Evolutionary conservation across 148 eudicot species (phyloP).

Genomic region (Diospyros lotus): DNA sequence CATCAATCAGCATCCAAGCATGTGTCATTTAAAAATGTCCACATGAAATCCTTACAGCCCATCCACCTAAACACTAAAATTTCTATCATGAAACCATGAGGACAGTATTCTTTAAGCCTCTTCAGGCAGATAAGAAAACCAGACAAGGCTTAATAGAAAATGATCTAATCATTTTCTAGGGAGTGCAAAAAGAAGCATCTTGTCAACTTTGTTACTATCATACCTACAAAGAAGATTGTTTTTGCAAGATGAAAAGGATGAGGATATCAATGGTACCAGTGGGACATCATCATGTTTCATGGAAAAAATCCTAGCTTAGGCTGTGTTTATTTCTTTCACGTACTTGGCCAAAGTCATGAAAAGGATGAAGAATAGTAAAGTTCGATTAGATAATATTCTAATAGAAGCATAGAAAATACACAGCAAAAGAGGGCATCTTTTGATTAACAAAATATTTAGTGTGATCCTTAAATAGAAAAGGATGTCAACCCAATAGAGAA

Average conservation of each 20-base stretch:
- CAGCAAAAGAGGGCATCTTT: too few relatives aligned
- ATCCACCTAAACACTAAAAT: slow-evolving; percentile 13
- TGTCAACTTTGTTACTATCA: slow-evolving; percentile 15
- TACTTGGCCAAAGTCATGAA: too few relatives aligned
- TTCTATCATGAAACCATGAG: slow-evolving; percentile 35
- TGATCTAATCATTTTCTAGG: not conserved
- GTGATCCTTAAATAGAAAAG: too few relatives aligned
- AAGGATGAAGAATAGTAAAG: too few relatives aligned
- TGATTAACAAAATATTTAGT: too few relatives aligned
- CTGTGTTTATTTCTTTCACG: not conserved
- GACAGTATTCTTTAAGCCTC: slow-evolving; percentile 5
- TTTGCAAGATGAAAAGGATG: not conserved
- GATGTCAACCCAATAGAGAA: too few relatives aligned
- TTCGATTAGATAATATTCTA: too few relatives aligned
- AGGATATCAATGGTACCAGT: not conserved
- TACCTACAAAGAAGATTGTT: slow-evolving; percentile 6
- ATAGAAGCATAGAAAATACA: too few relatives aligned
- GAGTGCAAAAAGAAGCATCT: slow-evolving; percentile 16
- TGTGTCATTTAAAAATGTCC: not conserved
- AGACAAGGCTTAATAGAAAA: slow-evolving; percentile 9
- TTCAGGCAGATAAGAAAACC: slow-evolving; percentile 12
- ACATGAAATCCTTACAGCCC: slow-evolving; percentile 10
- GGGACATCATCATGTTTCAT: slow-evolving; percentile 7
- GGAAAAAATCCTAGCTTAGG: not conserved
- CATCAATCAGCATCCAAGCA: slow-evolving; percentile 5